A percentile compares a stretch with the other conserved stretches of the same genome.
These are phyloP conservation scores for Mediolabrus comicus DNA, from an alignment of 108 stramenopile genomes.

Conservation along the genomic window DNA sequence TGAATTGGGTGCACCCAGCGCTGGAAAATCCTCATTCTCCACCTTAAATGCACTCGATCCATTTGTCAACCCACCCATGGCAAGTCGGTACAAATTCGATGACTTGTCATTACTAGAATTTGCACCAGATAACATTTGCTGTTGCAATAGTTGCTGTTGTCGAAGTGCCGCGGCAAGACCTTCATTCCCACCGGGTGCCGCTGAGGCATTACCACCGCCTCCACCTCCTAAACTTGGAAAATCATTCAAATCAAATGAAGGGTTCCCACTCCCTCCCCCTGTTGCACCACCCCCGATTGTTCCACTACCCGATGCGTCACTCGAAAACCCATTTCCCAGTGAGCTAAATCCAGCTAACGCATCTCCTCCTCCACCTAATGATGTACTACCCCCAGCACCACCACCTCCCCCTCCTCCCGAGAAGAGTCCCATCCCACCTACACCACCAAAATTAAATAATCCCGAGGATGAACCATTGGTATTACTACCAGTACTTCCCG, in stretches of 20 bases:
- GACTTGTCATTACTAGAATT: constrained; percentile 36
- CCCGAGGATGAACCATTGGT: constrained; percentile 21
- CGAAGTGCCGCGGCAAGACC: constrained; percentile 74
- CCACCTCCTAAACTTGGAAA: constrained; percentile 83
- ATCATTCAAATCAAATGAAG: constrained; percentile 80
- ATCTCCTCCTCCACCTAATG: constrained; percentile 3
- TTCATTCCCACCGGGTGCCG: constrained; percentile 30
- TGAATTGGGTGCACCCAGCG: constrained; percentile 36
- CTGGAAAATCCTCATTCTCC: constrained; percentile 87
- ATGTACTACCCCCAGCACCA: too few relatives aligned
- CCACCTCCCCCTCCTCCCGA: constrained; percentile 4
- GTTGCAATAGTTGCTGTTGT: constrained; percentile 66
- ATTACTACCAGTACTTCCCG: constrained; percentile 15
- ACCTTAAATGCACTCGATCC: constrained; percentile 72
- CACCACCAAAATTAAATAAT: constrained; percentile 13
- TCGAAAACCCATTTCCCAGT: constrained; percentile 38
- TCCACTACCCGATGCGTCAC: constrained; percentile 1
- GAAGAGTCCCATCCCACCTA: constrained; percentile 30
- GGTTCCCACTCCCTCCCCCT: constrained; percentile 22
- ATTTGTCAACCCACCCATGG: constrained; percentile 61
- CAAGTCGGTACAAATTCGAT: constrained; percentile 73
- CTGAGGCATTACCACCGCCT: constrained; percentile 12
- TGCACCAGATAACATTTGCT: constrained; percentile 55
- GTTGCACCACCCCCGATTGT: not conserved
- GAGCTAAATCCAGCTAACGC: constrained; percentile 28